Base-by-base conservation (phyloP, 257 asterid species). In the Mitragyna speciosa region DNA sequence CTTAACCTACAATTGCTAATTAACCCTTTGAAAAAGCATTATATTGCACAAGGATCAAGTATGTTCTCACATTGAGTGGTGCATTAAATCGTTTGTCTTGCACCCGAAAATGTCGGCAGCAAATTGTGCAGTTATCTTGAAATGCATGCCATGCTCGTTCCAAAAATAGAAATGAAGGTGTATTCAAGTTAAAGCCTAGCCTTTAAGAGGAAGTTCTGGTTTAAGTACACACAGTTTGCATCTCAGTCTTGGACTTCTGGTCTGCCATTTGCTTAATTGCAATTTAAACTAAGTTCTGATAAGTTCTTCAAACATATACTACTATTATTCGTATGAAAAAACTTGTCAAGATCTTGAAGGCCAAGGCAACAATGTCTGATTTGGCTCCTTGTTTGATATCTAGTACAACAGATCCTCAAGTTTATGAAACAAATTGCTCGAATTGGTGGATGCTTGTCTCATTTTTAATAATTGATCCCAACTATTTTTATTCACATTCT, bases 301-400 rank as follows among this genome's bases (percentile, higher is more conserved):
- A 1, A 3, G 24, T 19, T 31, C 48, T 43, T 45, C 0, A 30
- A 26, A 54, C 10, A 49, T 51, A 15, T 51, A 5, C 43, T 49
- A 51, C 22, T 28, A 48, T 10, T 49, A 72, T 15, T 9, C 5
- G 31, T 72, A 15, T 15, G 28, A 24, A 26, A 14, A 28, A 28
- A 2, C 7, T 14, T 5, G 22, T 9, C n/a, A 66, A 30, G 45
- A 66, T 20, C 78, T 74, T 74, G 51, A 9, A 75, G 39, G 70
- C 45, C 71, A 75, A 75, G 79, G 79, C 79, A 75, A 75, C 59
- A 41, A 56, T 59, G 79, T 75, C 56, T 71, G 58, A 75, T 24
- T 75, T 59, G n/a, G 41, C 39, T 59, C 65, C 69, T 7, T 7
- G 47, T 61, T 33, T 31, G 26, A 20, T 12, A 14, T 71, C 56